Base-by-base conservation (phyloP, 805 yeast species). In the Ogataea salicorniae region DNA sequence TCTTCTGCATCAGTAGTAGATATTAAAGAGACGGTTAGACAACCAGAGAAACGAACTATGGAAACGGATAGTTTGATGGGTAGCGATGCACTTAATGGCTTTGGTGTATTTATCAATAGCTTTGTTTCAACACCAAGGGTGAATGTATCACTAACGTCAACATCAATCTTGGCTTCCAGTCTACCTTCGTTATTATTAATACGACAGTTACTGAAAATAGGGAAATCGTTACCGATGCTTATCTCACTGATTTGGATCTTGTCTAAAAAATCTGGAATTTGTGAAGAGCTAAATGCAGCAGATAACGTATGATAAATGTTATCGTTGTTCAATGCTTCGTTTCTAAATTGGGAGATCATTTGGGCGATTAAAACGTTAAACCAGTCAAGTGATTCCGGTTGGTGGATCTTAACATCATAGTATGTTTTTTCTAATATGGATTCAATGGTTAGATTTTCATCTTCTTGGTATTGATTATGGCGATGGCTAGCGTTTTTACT, bases 381-480 rank as follows among this genome's bases (percentile, higher is more conserved):
- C 99, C 99, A 94, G 64, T 94, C 99, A 50, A 94, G 69, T 0
- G 97, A 85, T 69, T 94, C 99, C 0, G 97, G 79, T 16, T 82
- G 74, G 63, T 94, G 99, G 23, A 81, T 82, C 41, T 83, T 81
- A 1, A 94, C 97, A 60, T 94, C 87, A 66, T 94, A 94, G 61
- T 89, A 89, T 0, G 97, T 90, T 58, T 90, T 91, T 53, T 92
- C 97, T 37, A 94, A 70, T 18, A 94, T 87, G 0, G 79, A 46
- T 39, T 54, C 63, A 23, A 50, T 50, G 1, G 53, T 56, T 14
- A 55, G 47, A 17, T 49, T 54, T 18, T 61, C 50, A 33, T 46
- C 49, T 35, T 52, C 56, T 23, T 44, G 43, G 23, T 37, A 35
- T 38, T 47, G 47, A 17, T 46, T 39, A 11, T 46, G 43, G 4